Conservation (phyloP, 75 land plant species). For the Chamaecyparis obtusa region DNA sequence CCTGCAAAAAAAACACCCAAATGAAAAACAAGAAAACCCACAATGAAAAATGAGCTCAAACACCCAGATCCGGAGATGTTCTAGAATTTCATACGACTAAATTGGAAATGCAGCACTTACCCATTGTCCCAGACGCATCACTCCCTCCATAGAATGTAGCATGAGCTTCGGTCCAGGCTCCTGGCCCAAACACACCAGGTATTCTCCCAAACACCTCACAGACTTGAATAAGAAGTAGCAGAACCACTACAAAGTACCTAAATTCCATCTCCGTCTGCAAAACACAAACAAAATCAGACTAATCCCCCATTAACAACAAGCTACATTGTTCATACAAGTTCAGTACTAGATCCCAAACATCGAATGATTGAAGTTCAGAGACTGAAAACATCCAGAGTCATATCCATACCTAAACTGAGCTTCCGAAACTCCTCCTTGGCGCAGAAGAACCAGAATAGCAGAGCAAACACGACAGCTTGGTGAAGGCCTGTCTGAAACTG, state of each 20-base stretch:
- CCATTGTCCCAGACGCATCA: constrained; percentile 7
- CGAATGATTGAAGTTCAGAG: neutral
- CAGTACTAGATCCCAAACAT: neutral
- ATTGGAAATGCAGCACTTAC: neutral
- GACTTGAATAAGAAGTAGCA: neutral
- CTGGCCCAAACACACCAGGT: neutral
- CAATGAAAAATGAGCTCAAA: neutral
- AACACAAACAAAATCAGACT: neutral
- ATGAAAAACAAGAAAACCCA: neutral
- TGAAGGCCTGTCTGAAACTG: neutral
- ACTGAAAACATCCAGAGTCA: neutral
- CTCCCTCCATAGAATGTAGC: constrained; percentile 10
- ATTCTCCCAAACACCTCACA: constrained; percentile 1
- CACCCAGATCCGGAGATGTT: neutral
- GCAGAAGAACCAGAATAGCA: neutral
- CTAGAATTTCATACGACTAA: neutral
- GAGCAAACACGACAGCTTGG: neutral
- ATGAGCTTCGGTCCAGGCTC: constrained; percentile 2
- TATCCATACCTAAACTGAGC: neutral
- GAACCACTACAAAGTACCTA: neutral
- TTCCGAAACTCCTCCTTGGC: neutral
- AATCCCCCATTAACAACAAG: neutral
- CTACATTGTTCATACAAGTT: neutral
- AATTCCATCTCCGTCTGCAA: neutral
- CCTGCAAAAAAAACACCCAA: constrained; percentile 20